These are phyloP conservation scores for Pelargonium cotyledonis DNA, from an alignment of 441 rosid genomes.

Conservation along the genomic window DNA sequence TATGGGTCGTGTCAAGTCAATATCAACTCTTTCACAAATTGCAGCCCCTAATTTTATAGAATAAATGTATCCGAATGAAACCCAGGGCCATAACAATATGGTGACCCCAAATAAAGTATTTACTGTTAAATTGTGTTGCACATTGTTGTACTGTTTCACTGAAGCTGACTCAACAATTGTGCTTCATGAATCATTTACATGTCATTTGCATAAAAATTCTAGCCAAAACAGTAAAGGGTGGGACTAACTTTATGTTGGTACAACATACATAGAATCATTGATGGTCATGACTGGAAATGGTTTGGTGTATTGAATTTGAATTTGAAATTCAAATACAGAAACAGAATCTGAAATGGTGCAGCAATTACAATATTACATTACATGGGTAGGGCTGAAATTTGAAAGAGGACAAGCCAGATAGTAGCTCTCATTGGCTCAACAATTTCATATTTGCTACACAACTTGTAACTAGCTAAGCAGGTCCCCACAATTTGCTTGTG, in stretches of 20 bases:
- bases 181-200: neutral
- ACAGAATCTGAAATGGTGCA: neutral
- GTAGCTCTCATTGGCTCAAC: neutral
- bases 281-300: neutral
- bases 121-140: neutral
- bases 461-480: neutral
- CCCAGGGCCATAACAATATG: neutral
- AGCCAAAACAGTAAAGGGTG: constrained; percentile 1
- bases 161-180: constrained; percentile 3
- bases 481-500: constrained; percentile 1
- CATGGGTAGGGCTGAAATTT: neutral
- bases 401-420: neutral
- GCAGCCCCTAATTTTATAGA: neutral
- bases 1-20: too few relatives aligned
- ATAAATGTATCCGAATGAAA: neutral
- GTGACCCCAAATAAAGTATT: neutral
- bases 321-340: neutral
- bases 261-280: neutral
- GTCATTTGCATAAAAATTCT: neutral
- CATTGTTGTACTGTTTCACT: neutral
- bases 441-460: neutral
- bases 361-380: neutral
- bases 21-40: too few relatives aligned
- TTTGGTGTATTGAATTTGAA: neutral
- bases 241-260: constrained; percentile 6